phyloP scores from a whole-genome alignment of 257 asterid species.

The Ehretia macrophylla region DNA sequence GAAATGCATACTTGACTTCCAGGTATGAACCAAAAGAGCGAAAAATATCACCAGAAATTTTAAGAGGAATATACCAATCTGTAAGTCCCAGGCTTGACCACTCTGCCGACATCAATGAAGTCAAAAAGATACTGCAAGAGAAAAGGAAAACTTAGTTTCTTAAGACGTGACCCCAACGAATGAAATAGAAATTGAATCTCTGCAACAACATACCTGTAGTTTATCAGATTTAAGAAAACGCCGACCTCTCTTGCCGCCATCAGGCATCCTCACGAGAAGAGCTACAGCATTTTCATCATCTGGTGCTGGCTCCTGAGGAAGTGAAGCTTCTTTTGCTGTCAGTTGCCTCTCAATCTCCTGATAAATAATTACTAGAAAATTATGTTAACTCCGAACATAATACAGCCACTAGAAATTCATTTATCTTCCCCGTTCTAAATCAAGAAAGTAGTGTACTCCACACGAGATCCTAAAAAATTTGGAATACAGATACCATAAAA shows the following conservation, averaged over 20 bases:
- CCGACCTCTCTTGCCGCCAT: constrained; percentile 92
- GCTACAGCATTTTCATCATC: constrained; percentile 81
- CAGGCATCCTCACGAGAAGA: constrained; percentile 93
- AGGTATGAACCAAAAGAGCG: not conserved
- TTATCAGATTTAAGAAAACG: constrained; percentile 83
- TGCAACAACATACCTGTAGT: constrained; percentile 63
- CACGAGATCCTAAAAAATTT: not conserved
- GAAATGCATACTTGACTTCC: not conserved
- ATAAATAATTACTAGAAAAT: constrained; percentile 9
- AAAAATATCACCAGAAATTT: too few relatives aligned
- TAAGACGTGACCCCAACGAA: constrained; percentile 10
- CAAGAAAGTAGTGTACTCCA: not conserved
- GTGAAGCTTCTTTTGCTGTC: constrained; percentile 89
- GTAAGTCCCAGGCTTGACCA: constrained; percentile 80
- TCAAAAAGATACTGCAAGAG: constrained; percentile 71
- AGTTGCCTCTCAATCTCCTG: constrained; percentile 87
- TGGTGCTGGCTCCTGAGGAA: constrained; percentile 81
- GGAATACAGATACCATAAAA: not conserved
- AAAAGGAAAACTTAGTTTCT: constrained; percentile 18
- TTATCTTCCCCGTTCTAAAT: not conserved
- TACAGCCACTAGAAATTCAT: not conserved
- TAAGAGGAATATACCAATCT: constrained; percentile 63
- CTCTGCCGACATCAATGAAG: constrained; percentile 83
- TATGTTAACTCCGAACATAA: not conserved
- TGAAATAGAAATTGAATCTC: not conserved